Evolutionary conservation across 2,329 filamentous ascomycete genomes (phyloP), one percentile per base, ranked within the genome.

Genomic region (Myriosclerotinia duriaeana): DNA sequence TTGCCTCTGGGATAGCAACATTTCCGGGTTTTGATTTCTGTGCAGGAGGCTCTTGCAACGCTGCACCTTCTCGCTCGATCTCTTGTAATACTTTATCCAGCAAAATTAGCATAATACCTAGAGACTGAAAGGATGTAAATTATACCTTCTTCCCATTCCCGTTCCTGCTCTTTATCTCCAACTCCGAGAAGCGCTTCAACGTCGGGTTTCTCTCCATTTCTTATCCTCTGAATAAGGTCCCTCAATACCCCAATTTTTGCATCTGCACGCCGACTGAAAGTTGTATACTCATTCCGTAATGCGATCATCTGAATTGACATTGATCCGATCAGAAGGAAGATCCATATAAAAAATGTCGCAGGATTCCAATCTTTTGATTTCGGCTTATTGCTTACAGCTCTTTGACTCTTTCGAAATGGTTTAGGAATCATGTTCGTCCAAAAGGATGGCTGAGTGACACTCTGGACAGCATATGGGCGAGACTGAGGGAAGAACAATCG

Each of bases 291-390:
- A 72, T 90, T 91, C 73, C 89, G 89, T 73, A 98, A 77, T 46
- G 88, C 84, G 74, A 99, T 89, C 83, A 95, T 91, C 74, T 97
- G 91, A 73, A 99, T 97, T 17, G 94, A 91, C 83, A 97, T 96
- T 69, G 92, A 97, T 5, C 96, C 96, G 70, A 98, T 94, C 70
- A 98, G 84, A 52, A 93, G 81, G 74, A 93, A 93, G 70, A 94
- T 91, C 73, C 88, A 81, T 72, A 94, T 91, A 77, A 89, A 95
- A 74, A 92, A 94, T 0, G 89, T 93, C 26, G 90, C 90, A 3
- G 91, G 90, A 72, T 94, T 94, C 88, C 89, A 91, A 72, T 87
- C 85, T 74, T 85, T 89, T 20, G 83, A 79, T 70, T 83, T 85
- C 34, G 77, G 73, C 44, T 79, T 78, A 73, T 79, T 79, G 53